A percentile compares a stretch with the other conserved stretches of the same genome.
These are phyloP conservation scores for Daldinia caldariorum DNA, from an alignment of 495 filamentous ascomycete genomes.

Conservation along the genomic window DNA sequence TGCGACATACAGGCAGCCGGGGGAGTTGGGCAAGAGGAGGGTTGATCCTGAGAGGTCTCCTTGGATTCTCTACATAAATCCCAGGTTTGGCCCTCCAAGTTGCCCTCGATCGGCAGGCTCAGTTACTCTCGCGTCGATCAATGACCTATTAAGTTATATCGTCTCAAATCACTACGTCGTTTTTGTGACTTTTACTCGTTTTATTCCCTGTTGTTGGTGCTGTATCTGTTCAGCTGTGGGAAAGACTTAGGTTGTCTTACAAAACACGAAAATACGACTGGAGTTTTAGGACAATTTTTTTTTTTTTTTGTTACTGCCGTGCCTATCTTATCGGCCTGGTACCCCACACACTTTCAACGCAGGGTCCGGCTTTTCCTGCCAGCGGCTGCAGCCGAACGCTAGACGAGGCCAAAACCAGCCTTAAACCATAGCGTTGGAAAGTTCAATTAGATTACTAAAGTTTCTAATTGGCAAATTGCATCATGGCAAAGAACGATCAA, in stretches of 20 bases:
- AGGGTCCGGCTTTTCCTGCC: slow-evolving; percentile 23
- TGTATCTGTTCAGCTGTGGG: slow-evolving; percentile 1
- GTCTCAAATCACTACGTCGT: background rate
- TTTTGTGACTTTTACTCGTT: slow-evolving; percentile 6
- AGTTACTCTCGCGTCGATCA: slow-evolving; percentile 22
- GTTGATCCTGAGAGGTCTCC: slow-evolving; percentile 5
- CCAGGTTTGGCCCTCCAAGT: slow-evolving; percentile 16
- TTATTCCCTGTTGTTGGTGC: slow-evolving; percentile 19
- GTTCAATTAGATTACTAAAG: slow-evolving; percentile 14
- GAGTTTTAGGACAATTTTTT: background rate
- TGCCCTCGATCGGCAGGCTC: slow-evolving; percentile 28
- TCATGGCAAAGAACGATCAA: slow-evolving; percentile 41
- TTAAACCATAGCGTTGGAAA: slow-evolving; percentile 37
- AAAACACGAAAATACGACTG: slow-evolving; percentile 2
- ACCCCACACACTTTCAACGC: slow-evolving; percentile 27
- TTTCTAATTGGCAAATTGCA: slow-evolving; percentile 5
- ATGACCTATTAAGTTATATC: slow-evolving; percentile 6
- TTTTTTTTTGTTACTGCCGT: background rate
- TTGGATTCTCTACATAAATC: slow-evolving; percentile 38
- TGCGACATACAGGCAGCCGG: background rate
- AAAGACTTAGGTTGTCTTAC: slow-evolving; percentile 3
- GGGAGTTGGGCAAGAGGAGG: background rate
- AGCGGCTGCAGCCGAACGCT: slow-evolving; percentile 43
- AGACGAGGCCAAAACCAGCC: slow-evolving; percentile 35
- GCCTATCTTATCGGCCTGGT: slow-evolving; percentile 1